These are phyloP conservation scores for Xerocomellus intermedius DNA, from an alignment of 768 basidiomycete genomes.

Conservation along the genomic window DNA sequence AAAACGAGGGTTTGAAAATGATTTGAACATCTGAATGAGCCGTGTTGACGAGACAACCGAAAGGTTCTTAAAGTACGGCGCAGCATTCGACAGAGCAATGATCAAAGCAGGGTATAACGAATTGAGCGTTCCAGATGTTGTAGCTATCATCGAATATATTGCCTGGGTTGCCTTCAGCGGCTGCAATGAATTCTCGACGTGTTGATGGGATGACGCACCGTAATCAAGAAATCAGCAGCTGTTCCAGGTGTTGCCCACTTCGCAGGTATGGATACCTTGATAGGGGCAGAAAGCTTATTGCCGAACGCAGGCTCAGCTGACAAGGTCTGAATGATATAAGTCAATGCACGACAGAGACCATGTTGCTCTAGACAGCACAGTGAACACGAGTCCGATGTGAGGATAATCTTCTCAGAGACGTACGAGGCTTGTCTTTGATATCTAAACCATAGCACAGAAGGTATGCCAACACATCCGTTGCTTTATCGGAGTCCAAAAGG, in stretches of 20 bases:
- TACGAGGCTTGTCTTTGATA: conserved; percentile 92
- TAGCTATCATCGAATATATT: conserved; percentile 86
- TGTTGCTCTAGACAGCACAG: conserved; percentile 66
- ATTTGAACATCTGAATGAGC: conserved; percentile 84
- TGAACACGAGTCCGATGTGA: conserved; percentile 8
- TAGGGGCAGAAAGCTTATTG: conserved; percentile 57
- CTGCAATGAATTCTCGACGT: conserved; percentile 2
- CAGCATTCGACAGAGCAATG: conserved; percentile 84
- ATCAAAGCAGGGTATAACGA: conserved; percentile 91
- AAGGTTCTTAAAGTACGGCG: conserved; percentile 82
- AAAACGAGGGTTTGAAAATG: conserved; percentile 88
- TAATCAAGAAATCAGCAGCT: conserved; percentile 84
- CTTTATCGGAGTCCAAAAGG: conserved; percentile 76
- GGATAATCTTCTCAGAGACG: conserved; percentile 24
- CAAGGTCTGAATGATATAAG: conserved; percentile 89
- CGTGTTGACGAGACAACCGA: conserved; percentile 79
- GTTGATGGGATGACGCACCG: conserved; percentile 47
- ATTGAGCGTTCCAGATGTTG: conserved; percentile 76
- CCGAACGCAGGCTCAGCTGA: conserved; percentile 85
- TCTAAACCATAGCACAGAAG: conserved; percentile 81
- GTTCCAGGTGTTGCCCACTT: conserved; percentile 77
- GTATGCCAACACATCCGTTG: conserved; percentile 73
- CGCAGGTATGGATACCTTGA: conserved; percentile 64
- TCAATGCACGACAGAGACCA: conserved; percentile 83
- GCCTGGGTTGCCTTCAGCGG: conserved; percentile 46